These are phyloP conservation scores for Aspergillus pseudoviridinutans DNA, from an alignment of 2,329 filamentous ascomycete species.

Conservation along the genomic window DNA sequence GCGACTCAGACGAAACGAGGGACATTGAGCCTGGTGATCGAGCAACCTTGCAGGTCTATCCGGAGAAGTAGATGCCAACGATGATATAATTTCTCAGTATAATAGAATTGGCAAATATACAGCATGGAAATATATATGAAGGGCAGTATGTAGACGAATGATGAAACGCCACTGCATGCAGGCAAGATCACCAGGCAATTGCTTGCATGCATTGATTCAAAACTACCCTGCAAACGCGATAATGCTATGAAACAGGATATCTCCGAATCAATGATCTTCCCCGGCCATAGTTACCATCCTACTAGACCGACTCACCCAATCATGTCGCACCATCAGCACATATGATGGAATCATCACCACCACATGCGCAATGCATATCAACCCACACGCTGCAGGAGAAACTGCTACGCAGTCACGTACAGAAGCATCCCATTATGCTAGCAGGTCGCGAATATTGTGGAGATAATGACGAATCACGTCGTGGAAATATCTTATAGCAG, in stretches of 20 bases:
- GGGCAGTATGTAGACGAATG: no score
- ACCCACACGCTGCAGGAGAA: background rate
- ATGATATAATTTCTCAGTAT: no score
- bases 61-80: background rate
- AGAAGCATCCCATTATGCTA: background rate
- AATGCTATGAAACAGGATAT: no score
- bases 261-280: no score
- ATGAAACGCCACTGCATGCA: no score
- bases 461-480: slow-evolving; percentile 19
- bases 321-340: background rate
- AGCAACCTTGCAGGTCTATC: background rate
- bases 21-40: slow-evolving; percentile 1
- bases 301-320: background rate
- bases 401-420: background rate
- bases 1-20: slow-evolving; percentile 3
- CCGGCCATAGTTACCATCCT: no score
- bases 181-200: no score
- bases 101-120: no score
- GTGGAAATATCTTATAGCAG: background rate
- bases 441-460: slow-evolving; percentile 13
- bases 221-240: no score
- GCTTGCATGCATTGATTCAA: no score
- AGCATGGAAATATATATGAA: no score
- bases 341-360: background rate
- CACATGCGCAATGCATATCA: background rate